Evolutionary conservation across 768 basidiomycete genomes (phyloP).

Genomic region (Gymnopilus junonius): DNA sequence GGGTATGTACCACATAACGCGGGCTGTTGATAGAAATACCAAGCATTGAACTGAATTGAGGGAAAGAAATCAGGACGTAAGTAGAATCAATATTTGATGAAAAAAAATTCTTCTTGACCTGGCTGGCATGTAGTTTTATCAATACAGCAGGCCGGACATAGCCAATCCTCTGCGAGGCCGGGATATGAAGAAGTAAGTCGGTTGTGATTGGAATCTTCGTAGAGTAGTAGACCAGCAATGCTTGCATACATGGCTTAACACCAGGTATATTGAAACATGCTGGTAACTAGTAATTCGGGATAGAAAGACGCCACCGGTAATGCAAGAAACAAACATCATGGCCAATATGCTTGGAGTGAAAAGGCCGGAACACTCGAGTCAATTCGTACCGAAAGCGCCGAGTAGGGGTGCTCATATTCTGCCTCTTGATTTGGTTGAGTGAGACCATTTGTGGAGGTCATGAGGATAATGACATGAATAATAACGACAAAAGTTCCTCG

Average conservation of each 20-base stretch:
- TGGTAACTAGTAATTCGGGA: neutral
- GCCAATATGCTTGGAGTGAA: neutral
- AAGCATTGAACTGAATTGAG: neutral
- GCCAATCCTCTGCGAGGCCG: conserved; percentile 7
- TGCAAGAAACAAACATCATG: neutral
- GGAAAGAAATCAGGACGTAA: neutral
- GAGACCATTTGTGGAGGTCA: neutral
- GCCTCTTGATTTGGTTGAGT: neutral
- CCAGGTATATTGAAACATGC: neutral
- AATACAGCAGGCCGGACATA: neutral
- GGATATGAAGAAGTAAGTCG: conserved; percentile 1
- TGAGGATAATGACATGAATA: neutral
- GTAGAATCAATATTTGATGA: neutral
- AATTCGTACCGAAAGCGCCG: neutral
- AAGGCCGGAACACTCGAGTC: neutral
- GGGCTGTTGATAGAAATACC: neutral
- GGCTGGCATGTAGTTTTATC: neutral
- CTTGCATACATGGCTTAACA: neutral
- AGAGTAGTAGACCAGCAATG: neutral
- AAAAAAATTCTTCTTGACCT: neutral
- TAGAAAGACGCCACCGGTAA: neutral
- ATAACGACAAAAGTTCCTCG: conserved; percentile 2
- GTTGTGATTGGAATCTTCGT: neutral
- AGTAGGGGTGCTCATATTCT: neutral
- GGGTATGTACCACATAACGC: neutral